Conservation (phyloP, 495 filamentous ascomycete genomes). For the Lophium mytilinum region DNA sequence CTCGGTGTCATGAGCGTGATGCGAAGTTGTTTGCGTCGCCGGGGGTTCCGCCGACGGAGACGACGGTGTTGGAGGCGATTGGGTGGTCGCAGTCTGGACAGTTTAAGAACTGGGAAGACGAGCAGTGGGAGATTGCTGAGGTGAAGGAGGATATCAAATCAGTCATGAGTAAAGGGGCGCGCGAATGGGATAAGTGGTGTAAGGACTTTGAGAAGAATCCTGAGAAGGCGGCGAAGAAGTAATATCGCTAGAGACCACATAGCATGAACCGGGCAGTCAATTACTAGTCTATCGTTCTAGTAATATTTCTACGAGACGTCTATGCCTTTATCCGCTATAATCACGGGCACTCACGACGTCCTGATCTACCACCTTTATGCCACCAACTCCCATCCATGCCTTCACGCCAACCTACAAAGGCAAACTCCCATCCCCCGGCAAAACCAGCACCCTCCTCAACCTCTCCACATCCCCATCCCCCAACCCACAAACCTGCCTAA, state of each 20-base stretch:
- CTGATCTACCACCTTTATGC: too few species aligned
- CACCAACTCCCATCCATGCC: too few species aligned
- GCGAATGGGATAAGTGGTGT: conserved; percentile 33
- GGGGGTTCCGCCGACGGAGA: conserved; percentile 26
- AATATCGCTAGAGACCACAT: not conserved
- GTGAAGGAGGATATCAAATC: conserved; percentile 32
- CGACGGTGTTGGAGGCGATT: conserved; percentile 31
- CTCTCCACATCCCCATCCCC: conserved; percentile 41
- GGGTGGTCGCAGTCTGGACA: conserved; percentile 27
- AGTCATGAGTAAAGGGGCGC: conserved; percentile 28
- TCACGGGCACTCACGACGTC: too few species aligned
- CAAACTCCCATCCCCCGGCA: not conserved
- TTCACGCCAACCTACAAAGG: too few species aligned
- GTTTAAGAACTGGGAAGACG: conserved; percentile 33
- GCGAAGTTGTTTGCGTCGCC: conserved; percentile 20
- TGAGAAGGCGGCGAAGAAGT: conserved; percentile 32
- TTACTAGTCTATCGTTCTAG: too few species aligned
- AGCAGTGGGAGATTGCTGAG: conserved; percentile 33
- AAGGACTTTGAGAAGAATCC: conserved; percentile 31
- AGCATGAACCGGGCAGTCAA: too few species aligned
- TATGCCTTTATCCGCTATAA: too few species aligned
- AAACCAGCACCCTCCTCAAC: conserved; percentile 40
- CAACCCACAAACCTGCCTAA: conserved; percentile 45
- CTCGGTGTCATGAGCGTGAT: conserved; percentile 25
- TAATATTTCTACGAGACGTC: too few species aligned